A percentile compares a stretch with the other conserved stretches of the same genome.
Evolutionary conservation across 257 asterid genomes (phyloP).

Genomic region (Solanum sitiens): DNA sequence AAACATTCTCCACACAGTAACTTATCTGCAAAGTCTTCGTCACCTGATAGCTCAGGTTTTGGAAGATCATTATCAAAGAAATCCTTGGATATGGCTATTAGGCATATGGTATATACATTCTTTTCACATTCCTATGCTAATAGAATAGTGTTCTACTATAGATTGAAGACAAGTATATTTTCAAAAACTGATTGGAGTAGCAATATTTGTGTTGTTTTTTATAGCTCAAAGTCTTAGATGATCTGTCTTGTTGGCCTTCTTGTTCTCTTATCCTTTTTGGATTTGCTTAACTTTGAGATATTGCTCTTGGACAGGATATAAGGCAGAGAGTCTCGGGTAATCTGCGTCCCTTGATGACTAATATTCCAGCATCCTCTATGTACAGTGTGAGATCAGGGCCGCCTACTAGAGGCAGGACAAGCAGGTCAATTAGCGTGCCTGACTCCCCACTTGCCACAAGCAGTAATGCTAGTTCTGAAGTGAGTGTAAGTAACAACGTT

Average conservation of each 20-base stretch:
- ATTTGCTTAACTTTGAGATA: neutral
- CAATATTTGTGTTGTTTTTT: neutral
- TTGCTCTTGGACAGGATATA: conserved; percentile 53
- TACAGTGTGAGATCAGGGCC: conserved; percentile 93
- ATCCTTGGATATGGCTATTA: conserved; percentile 96
- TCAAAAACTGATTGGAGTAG: conserved; percentile 51
- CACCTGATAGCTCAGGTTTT: conserved; percentile 89
- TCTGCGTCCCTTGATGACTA: conserved; percentile 74
- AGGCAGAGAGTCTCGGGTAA: conserved; percentile 77
- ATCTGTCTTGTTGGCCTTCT: conserved; percentile 1
- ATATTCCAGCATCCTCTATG: conserved; percentile 90
- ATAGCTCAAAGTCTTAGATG: neutral
- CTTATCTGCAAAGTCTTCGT: conserved; percentile 76
- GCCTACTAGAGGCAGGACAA: conserved; percentile 43
- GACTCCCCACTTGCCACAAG: conserved; percentile 96
- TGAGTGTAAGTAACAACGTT: conserved; percentile 66
- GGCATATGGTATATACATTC: conserved; percentile 75
- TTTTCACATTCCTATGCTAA: conserved; percentile 12
- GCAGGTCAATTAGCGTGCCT: conserved; percentile 54
- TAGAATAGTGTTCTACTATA: neutral
- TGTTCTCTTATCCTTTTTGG: neutral
- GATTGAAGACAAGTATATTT: neutral
- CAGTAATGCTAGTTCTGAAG: conserved; percentile 90
- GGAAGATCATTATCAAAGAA: conserved; percentile 95
- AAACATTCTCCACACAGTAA: conserved; percentile 77